A percentile compares a stretch with the other conserved stretches of the same genome.
phyloP scores from a whole-genome alignment of 2,329 filamentous ascomycete genomes.

The Chrysosporium keratinophilum region DNA sequence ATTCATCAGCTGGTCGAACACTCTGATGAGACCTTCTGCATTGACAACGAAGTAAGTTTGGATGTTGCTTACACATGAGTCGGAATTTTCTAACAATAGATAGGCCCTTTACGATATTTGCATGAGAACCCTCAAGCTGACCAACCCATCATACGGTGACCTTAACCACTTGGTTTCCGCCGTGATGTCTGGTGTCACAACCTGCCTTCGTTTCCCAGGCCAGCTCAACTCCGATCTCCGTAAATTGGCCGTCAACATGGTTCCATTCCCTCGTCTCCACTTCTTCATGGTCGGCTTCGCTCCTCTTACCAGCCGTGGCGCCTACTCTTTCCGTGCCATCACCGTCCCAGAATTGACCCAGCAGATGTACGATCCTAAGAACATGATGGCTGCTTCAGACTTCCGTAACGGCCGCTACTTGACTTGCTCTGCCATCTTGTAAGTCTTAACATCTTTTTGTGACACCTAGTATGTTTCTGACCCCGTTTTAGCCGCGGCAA shows the following conservation, averaged over 20 bases:
- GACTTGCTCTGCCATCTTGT: slow-evolving; percentile 97
- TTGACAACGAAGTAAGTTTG: slow-evolving; percentile 76
- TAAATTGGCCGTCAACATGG: slow-evolving; percentile 99
- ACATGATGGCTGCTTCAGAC: slow-evolving; percentile 99
- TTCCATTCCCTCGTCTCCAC: slow-evolving; percentile 99
- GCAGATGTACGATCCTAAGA: slow-evolving; percentile 99
- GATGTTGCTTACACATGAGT: slow-evolving; percentile 13
- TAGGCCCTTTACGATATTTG: slow-evolving; percentile 97
- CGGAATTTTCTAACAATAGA: slow-evolving; percentile 1
- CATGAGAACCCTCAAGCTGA: slow-evolving; percentile 99
- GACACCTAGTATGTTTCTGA: slow-evolving; percentile 22
- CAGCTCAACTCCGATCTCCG: slow-evolving; percentile 99
- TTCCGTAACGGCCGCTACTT: slow-evolving; percentile 99
- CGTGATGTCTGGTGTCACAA: slow-evolving; percentile 99
- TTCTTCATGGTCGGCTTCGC: slow-evolving; percentile 99
- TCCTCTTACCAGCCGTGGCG: slow-evolving; percentile 85
- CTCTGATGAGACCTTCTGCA: slow-evolving; percentile 99
- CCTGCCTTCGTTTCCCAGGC: slow-evolving; percentile 96
- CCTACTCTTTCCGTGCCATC: slow-evolving; percentile 93
- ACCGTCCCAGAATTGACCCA: slow-evolving; percentile 97
- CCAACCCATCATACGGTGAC: slow-evolving; percentile 96
- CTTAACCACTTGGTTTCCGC: slow-evolving; percentile 98
- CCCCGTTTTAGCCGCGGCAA: slow-evolving; percentile 65
- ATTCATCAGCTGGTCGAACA: slow-evolving; percentile 99
- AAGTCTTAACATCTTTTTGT: slow-evolving; percentile 29